Conservation (phyloP, 2,329 filamentous ascomycete species). For the Aspergillus transmontanensis region DNA sequence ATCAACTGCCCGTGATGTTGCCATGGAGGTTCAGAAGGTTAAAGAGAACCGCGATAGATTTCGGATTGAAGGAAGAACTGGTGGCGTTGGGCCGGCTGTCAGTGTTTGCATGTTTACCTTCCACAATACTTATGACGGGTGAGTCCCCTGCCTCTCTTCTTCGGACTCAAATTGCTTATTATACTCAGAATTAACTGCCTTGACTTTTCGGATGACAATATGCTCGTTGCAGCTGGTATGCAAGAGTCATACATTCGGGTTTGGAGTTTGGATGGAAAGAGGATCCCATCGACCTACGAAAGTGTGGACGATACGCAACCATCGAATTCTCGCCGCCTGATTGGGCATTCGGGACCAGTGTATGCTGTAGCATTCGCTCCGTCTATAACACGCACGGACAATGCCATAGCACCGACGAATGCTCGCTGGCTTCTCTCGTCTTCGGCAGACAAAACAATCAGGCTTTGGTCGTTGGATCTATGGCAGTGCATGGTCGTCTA, state of each 20-base stretch:
- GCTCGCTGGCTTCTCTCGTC: conserved; percentile 82
- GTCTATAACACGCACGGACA: conserved; percentile 55
- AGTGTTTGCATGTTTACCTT: conserved; percentile 98
- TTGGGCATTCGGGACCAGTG: conserved; percentile 88
- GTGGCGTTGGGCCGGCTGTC: conserved; percentile 78
- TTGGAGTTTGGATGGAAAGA: conserved; percentile 85
- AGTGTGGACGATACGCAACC: conserved; percentile 63
- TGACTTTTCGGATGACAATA: conserved; percentile 90
- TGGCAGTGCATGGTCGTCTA: conserved; percentile 94
- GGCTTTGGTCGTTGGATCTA: conserved; percentile 88
- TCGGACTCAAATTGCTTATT: conserved; percentile 22
- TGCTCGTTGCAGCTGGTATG: conserved; percentile 84
- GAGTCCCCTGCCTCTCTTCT: conserved; percentile 34
- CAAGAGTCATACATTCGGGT: conserved; percentile 94
- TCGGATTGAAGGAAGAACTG: conserved; percentile 79
- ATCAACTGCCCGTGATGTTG: conserved; percentile 84
- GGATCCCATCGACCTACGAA: conserved; percentile 69
- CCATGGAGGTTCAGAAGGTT: conserved; percentile 91
- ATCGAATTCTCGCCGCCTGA: conserved; percentile 72
- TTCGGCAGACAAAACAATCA: conserved; percentile 83
- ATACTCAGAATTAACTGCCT: conserved; percentile 75
- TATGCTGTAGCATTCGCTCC: conserved; percentile 90
- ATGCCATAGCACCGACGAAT: conserved; percentile 56
- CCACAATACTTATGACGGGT: conserved; percentile 93
- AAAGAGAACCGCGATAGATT: conserved; percentile 92